Percentiles rank a stretch among this genome's conserved stretches.
Conservation (phyloP, 306 rosid genomes). For the Aeschynomene evenia region DNA sequence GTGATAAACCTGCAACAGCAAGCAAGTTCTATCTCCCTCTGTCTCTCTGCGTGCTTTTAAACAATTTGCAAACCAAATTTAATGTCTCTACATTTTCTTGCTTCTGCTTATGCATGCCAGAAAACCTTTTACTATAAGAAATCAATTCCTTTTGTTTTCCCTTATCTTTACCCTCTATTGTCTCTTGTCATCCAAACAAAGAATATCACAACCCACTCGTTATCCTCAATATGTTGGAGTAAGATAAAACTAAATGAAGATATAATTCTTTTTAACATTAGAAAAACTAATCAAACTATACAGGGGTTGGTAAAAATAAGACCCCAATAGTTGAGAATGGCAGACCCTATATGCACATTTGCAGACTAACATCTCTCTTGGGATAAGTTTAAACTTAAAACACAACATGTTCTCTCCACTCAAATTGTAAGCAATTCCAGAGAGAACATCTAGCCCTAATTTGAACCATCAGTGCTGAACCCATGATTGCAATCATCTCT, state of each 20-base stretch:
- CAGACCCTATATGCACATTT: constrained; percentile 22
- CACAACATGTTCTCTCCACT: constrained; percentile 19
- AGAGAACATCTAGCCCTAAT: constrained; percentile 1
- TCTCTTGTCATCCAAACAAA: too few relatives aligned
- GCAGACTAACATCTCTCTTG: constrained; percentile 22
- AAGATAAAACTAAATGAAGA: constrained; percentile 17
- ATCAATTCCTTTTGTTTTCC: too few relatives aligned
- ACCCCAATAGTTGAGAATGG: constrained; percentile 35
- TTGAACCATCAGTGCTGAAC: constrained; percentile 4
- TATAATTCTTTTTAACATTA: constrained; percentile 30
- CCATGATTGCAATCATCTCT: constrained; percentile 1
- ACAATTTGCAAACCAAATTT: not conserved
- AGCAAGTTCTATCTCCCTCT: too few relatives aligned
- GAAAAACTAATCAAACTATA: constrained; percentile 11
- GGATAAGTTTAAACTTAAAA: constrained; percentile 10
- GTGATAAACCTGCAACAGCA: not conserved
- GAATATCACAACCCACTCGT: too few relatives aligned
- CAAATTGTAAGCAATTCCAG: not conserved
- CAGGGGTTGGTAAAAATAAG: constrained; percentile 33
- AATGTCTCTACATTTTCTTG: not conserved
- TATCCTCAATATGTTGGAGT: not conserved
- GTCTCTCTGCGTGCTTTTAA: too few relatives aligned
- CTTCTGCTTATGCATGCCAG: not conserved
- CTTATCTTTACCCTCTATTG: too few relatives aligned
- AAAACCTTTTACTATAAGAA: not conserved